Conservation (phyloP, 805 yeast genomes). For the Cyberlindnera euphorbiiphila region DNA sequence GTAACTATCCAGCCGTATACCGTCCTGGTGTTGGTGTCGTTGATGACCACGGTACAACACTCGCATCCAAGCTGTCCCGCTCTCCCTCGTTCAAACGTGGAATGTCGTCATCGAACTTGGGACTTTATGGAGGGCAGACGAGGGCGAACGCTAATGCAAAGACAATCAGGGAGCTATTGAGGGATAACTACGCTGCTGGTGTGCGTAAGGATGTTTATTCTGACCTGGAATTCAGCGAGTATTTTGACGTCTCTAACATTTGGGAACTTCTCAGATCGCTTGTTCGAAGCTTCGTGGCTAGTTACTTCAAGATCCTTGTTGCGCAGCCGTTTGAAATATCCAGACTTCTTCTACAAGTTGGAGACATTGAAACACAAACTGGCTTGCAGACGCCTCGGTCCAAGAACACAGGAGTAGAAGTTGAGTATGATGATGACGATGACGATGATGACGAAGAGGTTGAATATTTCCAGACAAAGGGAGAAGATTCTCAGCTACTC, state of each 20-base stretch:
- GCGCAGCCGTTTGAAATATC: constrained; percentile 90
- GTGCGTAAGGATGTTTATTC: constrained; percentile 28
- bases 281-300: constrained; percentile 56
- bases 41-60: constrained; percentile 39
- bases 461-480: constrained; percentile 37
- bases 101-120: constrained; percentile 10
- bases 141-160: constrained; percentile 10
- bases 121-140: constrained; percentile 7
- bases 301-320: constrained; percentile 63
- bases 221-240: constrained; percentile 64
- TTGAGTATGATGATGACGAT: constrained; percentile 35
- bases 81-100: constrained; percentile 19
- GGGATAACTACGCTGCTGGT: constrained; percentile 23
- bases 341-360: constrained; percentile 75
- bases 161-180: constrained; percentile 22
- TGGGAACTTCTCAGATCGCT: constrained; percentile 54
- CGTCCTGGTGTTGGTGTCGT: constrained; percentile 61
- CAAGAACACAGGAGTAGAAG: constrained; percentile 10
- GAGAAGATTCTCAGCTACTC: constrained; percentile 16
- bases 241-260: constrained; percentile 56
- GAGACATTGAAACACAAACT: constrained; percentile 43
- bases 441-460: constrained; percentile 40
- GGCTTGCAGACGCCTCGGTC: not conserved
- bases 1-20: constrained; percentile 57
- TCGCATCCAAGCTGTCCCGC: constrained; percentile 37